These are phyloP conservation scores for Begonia peltatifolia DNA, from an alignment of 306 rosid species.

Conservation along the genomic window DNA sequence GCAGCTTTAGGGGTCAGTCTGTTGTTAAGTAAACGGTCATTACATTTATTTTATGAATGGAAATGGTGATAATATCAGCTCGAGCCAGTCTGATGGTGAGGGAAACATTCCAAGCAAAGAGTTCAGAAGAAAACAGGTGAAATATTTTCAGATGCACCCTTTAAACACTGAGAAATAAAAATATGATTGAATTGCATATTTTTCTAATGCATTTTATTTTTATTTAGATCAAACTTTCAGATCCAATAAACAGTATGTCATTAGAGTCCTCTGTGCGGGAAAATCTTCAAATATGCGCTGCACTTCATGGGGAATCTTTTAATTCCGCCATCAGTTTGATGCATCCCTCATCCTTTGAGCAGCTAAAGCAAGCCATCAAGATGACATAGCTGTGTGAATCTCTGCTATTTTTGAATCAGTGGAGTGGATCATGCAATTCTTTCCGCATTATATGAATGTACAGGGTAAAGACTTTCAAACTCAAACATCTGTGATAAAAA, in stretches of 20 bases:
- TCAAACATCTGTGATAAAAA: too few species aligned
- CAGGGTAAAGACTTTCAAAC: too few species aligned
- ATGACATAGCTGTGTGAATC: slow-evolving; percentile 26
- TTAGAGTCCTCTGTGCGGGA: slow-evolving; percentile 73
- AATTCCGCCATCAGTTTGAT: slow-evolving; percentile 63
- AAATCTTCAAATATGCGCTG: slow-evolving; percentile 80
- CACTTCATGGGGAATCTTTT: slow-evolving; percentile 89
- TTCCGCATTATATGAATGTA: too few species aligned
- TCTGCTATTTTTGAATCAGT: too few species aligned
- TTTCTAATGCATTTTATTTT: slow-evolving; percentile 15
- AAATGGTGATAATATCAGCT: slow-evolving; percentile 55
- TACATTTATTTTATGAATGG: neutral
- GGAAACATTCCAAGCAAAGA: slow-evolving; percentile 54
- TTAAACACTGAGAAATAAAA: neutral
- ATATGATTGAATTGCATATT: slow-evolving; percentile 8
- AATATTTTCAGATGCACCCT: slow-evolving; percentile 11
- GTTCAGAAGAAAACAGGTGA: slow-evolving; percentile 71
- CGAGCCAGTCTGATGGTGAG: slow-evolving; percentile 34
- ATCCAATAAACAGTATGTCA: slow-evolving; percentile 70
- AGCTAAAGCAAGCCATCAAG: slow-evolving; percentile 81
- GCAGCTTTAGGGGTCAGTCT: slow-evolving; percentile 3
- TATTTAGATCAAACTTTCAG: slow-evolving; percentile 65
- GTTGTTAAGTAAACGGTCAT: too few species aligned
- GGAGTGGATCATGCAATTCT: too few species aligned
- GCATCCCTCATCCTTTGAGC: slow-evolving; percentile 76